Evolutionary conservation across 371 early-diverging fungal genomes (phyloP).

Genomic region (Thermomucor indicae-seudaticae): DNA sequence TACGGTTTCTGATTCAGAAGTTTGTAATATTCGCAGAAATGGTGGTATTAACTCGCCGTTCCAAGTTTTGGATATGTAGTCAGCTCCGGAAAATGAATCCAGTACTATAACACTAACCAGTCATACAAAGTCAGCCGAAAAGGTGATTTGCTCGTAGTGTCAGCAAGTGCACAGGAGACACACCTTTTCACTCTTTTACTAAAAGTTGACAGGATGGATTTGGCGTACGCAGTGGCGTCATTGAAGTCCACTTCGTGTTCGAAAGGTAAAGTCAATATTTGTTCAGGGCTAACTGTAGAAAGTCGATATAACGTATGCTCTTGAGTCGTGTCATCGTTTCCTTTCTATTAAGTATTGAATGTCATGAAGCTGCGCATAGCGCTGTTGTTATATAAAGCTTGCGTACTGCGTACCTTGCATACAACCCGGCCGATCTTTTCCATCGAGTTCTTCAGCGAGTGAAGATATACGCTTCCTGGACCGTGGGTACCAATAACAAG

Average conservation of each 20-base stretch:
- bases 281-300: constrained; percentile 6
- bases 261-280: constrained; percentile 1
- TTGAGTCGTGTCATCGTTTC: background rate
- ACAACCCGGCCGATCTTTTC: background rate
- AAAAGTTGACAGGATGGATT: constrained; percentile 2
- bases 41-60: constrained; percentile 27
- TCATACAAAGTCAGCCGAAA: background rate
- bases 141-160: background rate
- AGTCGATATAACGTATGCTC: background rate
- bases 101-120: constrained; percentile 27
- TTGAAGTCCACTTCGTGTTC: constrained; percentile 8
- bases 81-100: constrained; percentile 28
- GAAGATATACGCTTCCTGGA: constrained; percentile 30
- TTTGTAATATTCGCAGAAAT: constrained; percentile 28
- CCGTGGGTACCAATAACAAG: constrained; percentile 32
- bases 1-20: constrained; percentile 15
- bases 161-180: too few relatives aligned
- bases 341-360: background rate
- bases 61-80: constrained; percentile 22
- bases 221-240: constrained; percentile 14
- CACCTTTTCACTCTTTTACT: constrained; percentile 4
- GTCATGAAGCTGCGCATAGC: background rate
- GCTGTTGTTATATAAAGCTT: background rate
- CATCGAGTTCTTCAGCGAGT: constrained; percentile 8
- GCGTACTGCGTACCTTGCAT: background rate